Evolutionary conservation across 2,329 filamentous ascomycete genomes (phyloP).

Genomic region (Amylocarpus encephaloides): DNA sequence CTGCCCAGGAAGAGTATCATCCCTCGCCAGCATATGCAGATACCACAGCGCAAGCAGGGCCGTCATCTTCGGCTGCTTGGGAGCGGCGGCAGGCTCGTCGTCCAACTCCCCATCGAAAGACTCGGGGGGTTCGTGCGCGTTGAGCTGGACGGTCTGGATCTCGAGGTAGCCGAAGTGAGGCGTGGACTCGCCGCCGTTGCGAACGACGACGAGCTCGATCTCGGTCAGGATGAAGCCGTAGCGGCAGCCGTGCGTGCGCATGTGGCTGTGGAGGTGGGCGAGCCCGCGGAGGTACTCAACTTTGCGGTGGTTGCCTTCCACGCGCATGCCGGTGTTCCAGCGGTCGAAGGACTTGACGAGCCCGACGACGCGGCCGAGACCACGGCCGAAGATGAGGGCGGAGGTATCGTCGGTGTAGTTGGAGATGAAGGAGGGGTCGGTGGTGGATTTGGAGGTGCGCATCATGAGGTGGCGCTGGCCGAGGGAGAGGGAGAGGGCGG

Average conservation of each 20-base stretch:
- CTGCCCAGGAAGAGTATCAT: conserved; percentile 53
- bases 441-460: conserved; percentile 26
- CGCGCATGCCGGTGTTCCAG: conserved; percentile 93
- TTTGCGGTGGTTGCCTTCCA: conserved; percentile 74
- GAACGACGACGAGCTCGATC: conserved; percentile 87
- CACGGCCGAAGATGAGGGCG: conserved; percentile 39
- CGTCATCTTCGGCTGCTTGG: conserved; percentile 59
- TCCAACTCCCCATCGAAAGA: conserved; percentile 23
- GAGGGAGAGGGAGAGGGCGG: conserved; percentile 71
- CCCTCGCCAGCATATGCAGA: conserved; percentile 63
- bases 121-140: conserved; percentile 30
- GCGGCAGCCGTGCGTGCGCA: conserved; percentile 88
- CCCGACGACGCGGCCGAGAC: conserved; percentile 64
- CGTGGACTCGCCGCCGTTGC: conserved; percentile 63
- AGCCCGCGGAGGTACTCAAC: conserved; percentile 86
- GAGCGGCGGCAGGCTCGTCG: conserved; percentile 32
- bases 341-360: conserved; percentile 88
- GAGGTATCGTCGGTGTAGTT: conserved; percentile 47
- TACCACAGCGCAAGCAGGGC: conserved; percentile 73
- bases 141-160: conserved; percentile 55
- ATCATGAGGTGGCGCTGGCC: conserved; percentile 50
- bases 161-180: conserved; percentile 90
- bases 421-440: conserved; percentile 39
- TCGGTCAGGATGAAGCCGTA: conserved; percentile 97
- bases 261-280: conserved; percentile 77